Evolutionary conservation across 768 basidiomycete species (phyloP), one percentile per base, ranked within the genome.

Genomic region (Naganishia randhawae): DNA sequence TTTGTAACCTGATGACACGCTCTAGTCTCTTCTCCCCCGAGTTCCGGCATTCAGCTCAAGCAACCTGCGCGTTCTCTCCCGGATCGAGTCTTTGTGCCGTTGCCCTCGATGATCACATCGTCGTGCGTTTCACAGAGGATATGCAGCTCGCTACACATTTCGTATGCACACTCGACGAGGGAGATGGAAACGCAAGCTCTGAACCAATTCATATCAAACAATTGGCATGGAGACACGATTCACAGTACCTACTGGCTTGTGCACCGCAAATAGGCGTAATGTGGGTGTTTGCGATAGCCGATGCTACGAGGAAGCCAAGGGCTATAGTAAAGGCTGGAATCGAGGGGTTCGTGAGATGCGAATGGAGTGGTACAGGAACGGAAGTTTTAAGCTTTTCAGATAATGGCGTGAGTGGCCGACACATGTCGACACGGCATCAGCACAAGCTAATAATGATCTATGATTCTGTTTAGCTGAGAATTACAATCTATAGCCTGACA

Each of bases 331-430:
- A 41, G 55, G 65, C 16, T 90, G 91, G 89, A 84, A 84, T 87
- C 29, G 93, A 95, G 82, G 88, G 93, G 13, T 85, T 96, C 55
- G 85, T 87, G 22, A 90, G 86, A 75, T 90, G 88, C 19, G 91
- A 94, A 75, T 97, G 93, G 93, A 89, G 89, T 0, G 90, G 89
- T 2, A 89, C 89, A 75, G 91, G 91, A 17, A 84, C 89, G 41
- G 86, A 86, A 17, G 82, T 96, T 5, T 80, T 96, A 33, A 94
- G 90, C 74, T 97, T 93, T 80, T 93, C 91, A 3, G 90, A 93
- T 73, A 91, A 91, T 89, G 91, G 89, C 73, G 93, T 94, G 81
- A 83, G 92, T 85, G 25, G 22, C 37, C 13, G n/a, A 19, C 51
- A 31, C 9, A 7, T 25, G 2, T 54, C 31, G 19, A 22, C 4